These are phyloP conservation scores for Cutaneotrichosporon mucoides DNA, from an alignment of 1,284 basidiomycete genomes.

Conservation along the genomic window DNA sequence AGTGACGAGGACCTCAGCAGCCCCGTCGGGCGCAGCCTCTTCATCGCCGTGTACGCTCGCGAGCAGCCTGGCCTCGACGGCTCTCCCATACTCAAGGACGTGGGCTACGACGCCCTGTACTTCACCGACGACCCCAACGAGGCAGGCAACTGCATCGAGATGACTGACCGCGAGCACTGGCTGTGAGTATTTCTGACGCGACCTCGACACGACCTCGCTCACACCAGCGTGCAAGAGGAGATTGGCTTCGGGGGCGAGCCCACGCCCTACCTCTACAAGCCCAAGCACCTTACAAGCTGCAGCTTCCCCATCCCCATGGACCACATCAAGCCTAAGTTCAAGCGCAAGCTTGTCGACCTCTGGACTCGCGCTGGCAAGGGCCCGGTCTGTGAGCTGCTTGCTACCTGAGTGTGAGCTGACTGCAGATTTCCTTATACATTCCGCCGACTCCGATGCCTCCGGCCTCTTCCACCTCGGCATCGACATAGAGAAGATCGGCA, in stretches of 20 bases:
- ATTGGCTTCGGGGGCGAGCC: background rate
- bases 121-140: slow-evolving; percentile 8
- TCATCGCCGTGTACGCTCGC: slow-evolving; percentile 39
- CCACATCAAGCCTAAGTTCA: slow-evolving; percentile 21
- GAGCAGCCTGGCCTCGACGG: background rate
- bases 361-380: slow-evolving; percentile 29
- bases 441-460: no score
- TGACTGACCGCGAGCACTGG: slow-evolving; percentile 37
- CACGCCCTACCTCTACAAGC: slow-evolving; percentile 10
- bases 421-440: slow-evolving; percentile 20
- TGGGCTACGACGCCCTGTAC: slow-evolving; percentile 21
- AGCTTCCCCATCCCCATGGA: slow-evolving; percentile 2
- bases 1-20: background rate
- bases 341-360: slow-evolving; percentile 30
- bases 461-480: no score
- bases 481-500: no score
- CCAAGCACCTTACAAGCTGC: no score
- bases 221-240: slow-evolving; percentile 25
- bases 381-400: no score
- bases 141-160: slow-evolving; percentile 22
- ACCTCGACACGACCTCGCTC: no score
- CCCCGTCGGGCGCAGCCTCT: slow-evolving; percentile 32
- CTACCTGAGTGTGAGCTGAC: no score
- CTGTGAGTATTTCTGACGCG: slow-evolving; percentile 5
- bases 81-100: slow-evolving; percentile 3